phyloP scores from a whole-genome alignment of 106 monocot species.

The Agapanthus africanus region DNA sequence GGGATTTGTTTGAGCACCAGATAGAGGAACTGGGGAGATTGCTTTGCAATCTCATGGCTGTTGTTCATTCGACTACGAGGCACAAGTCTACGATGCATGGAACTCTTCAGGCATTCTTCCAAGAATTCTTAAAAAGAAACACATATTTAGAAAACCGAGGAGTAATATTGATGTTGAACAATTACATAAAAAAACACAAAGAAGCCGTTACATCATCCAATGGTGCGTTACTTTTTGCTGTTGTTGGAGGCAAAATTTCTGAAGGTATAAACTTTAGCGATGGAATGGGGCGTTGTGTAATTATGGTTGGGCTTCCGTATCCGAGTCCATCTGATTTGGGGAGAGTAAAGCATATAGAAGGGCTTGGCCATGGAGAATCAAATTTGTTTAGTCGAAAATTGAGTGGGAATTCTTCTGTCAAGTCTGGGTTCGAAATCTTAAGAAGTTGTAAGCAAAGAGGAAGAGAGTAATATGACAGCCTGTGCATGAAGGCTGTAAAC shows the following conservation, averaged over 20 bases:
- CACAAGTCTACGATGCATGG: conserved; percentile 75
- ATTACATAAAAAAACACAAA: conserved; percentile 61
- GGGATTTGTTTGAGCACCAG: conserved; percentile 26
- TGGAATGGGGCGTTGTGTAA: conserved; percentile 87
- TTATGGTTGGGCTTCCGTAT: conserved; percentile 97
- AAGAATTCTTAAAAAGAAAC: conserved; percentile 79
- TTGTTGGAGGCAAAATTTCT: conserved; percentile 93
- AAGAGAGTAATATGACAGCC: conserved; percentile 92
- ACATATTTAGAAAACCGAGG: conserved; percentile 78
- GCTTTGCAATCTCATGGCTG: conserved; percentile 66
- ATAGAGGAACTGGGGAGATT: conserved; percentile 91
- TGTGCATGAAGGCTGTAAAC: conserved; percentile 99
- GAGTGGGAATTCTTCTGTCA: conserved; percentile 14
- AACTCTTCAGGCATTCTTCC: conserved; percentile 55
- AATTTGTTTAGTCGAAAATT: conserved; percentile 4
- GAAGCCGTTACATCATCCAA: conserved; percentile 40
- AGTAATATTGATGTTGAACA: conserved; percentile 56
- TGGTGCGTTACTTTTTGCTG: conserved; percentile 85
- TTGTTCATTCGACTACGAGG: conserved; percentile 91
- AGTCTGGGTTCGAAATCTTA: conserved; percentile 67
- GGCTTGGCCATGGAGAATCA: conserved; percentile 42
- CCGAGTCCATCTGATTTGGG: conserved; percentile 87
- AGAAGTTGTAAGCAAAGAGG: conserved; percentile 73
- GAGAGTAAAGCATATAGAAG: conserved; percentile 85
- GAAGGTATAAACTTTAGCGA: conserved; percentile 98